Conservation (phyloP, 176 grass and related monocot species). For the Typha latifolia region DNA sequence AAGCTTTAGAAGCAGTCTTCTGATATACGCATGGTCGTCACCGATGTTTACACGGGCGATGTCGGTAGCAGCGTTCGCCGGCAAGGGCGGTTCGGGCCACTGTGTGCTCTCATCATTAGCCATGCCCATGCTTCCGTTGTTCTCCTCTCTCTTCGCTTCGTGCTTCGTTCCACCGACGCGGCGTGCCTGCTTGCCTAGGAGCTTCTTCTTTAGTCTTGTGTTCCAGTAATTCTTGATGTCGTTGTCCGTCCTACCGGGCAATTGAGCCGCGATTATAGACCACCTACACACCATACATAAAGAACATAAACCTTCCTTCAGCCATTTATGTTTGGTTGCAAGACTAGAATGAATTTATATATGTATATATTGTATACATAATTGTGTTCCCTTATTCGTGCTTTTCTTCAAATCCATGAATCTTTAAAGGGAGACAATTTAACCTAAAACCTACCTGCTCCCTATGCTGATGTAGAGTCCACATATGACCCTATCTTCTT, state of each 20-base stretch:
- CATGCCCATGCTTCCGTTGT: no score
- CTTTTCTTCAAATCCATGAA: no score
- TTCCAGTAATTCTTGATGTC: slow-evolving; percentile 99
- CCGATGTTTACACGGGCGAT: neutral
- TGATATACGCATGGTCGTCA: slow-evolving; percentile 39
- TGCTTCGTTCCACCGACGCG: slow-evolving; percentile 42
- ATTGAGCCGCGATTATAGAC: slow-evolving; percentile 89
- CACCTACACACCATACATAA: slow-evolving; percentile 43
- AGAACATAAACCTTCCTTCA: no score
- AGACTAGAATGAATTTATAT: no score
- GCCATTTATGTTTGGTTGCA: no score
- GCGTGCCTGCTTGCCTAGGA: slow-evolving; percentile 71
- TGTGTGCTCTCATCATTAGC: no score
- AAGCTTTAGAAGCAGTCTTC: slow-evolving; percentile 51
- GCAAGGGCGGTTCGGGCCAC: no score
- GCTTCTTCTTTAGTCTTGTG: slow-evolving; percentile 91
- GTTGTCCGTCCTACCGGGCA: slow-evolving; percentile 91
- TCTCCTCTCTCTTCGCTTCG: slow-evolving; percentile 19
- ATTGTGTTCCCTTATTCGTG: no score
- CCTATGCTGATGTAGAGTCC: slow-evolving; percentile 87
- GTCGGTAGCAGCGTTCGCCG: no score
- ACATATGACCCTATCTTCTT: slow-evolving; percentile 81
- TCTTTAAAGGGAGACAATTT: no score
- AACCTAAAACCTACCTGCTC: slow-evolving; percentile 47
- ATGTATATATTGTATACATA: no score